Conservation (phyloP, 2,329 filamentous ascomycete genomes). For the Diaporthe capsici region DNA sequence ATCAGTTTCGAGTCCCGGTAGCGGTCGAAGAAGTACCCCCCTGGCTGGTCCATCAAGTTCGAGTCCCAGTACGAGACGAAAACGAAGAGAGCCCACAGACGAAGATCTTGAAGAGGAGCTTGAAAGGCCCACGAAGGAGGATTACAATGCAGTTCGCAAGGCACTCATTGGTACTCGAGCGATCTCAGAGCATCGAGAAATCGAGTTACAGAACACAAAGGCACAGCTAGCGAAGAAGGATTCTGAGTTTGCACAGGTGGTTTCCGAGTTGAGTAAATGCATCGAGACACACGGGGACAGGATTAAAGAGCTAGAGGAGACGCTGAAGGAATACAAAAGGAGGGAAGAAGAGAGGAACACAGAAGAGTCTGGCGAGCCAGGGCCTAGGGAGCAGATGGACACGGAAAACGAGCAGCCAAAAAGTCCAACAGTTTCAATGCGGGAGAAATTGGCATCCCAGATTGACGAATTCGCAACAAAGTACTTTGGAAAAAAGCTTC, state of each 20-base stretch:
- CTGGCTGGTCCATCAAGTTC: too few relatives aligned
- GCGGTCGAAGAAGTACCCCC: too few relatives aligned
- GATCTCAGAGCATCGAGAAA: fast-evolving
- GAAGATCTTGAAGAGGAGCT: neutral
- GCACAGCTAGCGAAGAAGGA: too few relatives aligned
- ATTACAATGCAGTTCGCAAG: neutral
- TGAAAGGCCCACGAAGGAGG: neutral
- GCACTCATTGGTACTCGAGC: neutral
- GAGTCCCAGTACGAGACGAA: too few relatives aligned
- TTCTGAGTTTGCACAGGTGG: too few relatives aligned
- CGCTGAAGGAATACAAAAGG: constrained; percentile 2
- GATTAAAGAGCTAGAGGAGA: neutral
- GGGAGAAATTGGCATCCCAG: neutral
- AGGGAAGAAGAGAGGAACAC: too few relatives aligned
- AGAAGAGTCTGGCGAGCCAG: too few relatives aligned
- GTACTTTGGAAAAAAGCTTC: neutral
- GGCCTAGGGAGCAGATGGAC: neutral
- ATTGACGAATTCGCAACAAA: neutral
- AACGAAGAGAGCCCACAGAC: too few relatives aligned
- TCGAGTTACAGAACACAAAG: neutral
- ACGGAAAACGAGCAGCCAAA: neutral
- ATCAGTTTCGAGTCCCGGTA: neutral
- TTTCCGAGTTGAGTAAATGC: neutral
- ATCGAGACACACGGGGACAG: neutral
- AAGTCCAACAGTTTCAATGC: neutral